phyloP scores from a whole-genome alignment of 495 filamentous ascomycete genomes.

The Aspergillus nidulans region DNA sequence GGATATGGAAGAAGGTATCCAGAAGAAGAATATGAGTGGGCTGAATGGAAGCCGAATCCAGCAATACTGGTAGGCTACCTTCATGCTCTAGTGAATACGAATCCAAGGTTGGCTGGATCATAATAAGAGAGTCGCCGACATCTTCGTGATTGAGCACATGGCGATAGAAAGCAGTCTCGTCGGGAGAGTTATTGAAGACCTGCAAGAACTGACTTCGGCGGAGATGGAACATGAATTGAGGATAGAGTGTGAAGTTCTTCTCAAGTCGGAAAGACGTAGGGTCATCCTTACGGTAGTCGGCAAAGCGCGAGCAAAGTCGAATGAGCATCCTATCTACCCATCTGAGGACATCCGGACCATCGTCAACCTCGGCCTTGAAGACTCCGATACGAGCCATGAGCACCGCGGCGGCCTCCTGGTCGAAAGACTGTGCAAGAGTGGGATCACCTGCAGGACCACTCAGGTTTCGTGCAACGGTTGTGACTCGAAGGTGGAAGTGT shows the following conservation, averaged over 20 bases:
- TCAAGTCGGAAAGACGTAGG: constrained; percentile 96
- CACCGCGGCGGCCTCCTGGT: constrained; percentile 96
- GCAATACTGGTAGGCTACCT: constrained; percentile 79
- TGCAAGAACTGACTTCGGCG: constrained; percentile 96
- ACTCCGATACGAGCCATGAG: constrained; percentile 98
- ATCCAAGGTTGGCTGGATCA: constrained; percentile 98
- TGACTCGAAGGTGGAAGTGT: constrained; percentile 92
- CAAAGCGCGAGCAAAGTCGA: constrained; percentile 90
- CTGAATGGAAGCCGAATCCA: constrained; percentile 95
- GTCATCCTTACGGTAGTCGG: constrained; percentile 98
- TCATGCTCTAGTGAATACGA: constrained; percentile 97
- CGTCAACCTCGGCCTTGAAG: constrained; percentile 98
- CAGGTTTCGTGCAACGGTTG: constrained; percentile 85
- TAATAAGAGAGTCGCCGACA: constrained; percentile 92
- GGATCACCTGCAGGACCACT: constrained; percentile 95
- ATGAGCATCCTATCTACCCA: constrained; percentile 99
- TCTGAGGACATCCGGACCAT: constrained; percentile 95
- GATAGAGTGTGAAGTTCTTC: constrained; percentile 98
- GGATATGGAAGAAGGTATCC: constrained; percentile 99
- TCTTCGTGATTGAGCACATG: constrained; percentile 98
- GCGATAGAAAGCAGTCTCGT: constrained; percentile 97
- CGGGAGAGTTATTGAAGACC: constrained; percentile 98
- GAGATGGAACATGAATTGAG: constrained; percentile 99
- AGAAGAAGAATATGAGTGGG: constrained; percentile 90
- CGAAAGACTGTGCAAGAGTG: constrained; percentile 95